These are phyloP conservation scores for Termitomyces sp. DNA, from an alignment of 1,284 basidiomycete genomes.

Conservation along the genomic window DNA sequence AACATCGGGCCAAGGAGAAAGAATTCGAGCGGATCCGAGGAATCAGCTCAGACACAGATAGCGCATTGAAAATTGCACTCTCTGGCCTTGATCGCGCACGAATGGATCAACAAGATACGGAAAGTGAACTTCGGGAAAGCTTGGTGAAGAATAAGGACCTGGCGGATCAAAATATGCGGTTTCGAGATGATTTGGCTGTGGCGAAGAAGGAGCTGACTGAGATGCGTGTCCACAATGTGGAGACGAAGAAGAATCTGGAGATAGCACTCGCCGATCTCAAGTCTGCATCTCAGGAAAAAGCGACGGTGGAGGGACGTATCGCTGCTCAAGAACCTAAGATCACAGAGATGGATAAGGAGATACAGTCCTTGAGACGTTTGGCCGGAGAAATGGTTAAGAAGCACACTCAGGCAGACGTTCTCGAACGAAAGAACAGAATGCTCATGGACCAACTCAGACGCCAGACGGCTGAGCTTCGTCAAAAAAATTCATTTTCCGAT, in stretches of 20 bases:
- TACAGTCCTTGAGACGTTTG: conserved; percentile 5
- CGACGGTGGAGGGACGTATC: not conserved
- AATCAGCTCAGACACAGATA: not conserved
- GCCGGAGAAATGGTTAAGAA: conserved; percentile 6
- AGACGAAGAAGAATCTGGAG: not conserved
- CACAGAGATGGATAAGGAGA: conserved; percentile 11
- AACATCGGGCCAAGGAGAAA: not conserved
- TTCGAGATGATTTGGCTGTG: not conserved
- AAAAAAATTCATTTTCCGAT: not conserved
- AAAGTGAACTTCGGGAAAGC: not conserved
- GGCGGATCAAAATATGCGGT: not conserved
- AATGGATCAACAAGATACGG: not conserved
- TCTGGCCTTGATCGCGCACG: not conserved
- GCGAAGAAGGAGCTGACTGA: not conserved
- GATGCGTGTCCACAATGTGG: not conserved
- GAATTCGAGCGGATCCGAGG: not conserved
- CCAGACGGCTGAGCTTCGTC: conserved; percentile 25
- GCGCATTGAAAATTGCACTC: not conserved
- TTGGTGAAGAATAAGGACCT: not conserved
- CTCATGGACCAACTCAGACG: conserved; percentile 28
- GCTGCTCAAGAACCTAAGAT: not conserved
- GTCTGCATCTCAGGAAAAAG: not conserved
- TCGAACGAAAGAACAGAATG: conserved; percentile 28
- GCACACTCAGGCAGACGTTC: conserved; percentile 18
- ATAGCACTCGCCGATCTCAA: not conserved